Percentiles rank a stretch among this genome's conserved stretches.
These are phyloP conservation scores for Candida qinlingensis DNA, from an alignment of 805 yeast species.

Conservation along the genomic window DNA sequence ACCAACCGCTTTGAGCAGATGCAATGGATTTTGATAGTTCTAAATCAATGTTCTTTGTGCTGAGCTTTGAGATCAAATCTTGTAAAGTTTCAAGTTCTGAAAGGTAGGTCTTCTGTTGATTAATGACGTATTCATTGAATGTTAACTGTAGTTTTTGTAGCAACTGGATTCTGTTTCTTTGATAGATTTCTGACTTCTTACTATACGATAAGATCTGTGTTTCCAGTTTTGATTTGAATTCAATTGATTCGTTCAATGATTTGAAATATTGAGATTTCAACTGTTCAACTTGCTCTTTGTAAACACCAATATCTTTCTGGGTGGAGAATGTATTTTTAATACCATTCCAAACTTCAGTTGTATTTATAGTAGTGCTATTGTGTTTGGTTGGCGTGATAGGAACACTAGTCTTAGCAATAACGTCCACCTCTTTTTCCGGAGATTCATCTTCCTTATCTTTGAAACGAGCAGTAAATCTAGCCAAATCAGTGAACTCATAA, in stretches of 20 bases:
- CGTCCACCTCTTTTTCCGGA: too few relatives aligned
- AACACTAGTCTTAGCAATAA: background rate
- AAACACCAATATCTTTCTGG: constrained; percentile 3
- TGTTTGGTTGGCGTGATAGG: background rate
- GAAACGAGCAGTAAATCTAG: constrained; percentile 18
- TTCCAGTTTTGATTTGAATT: constrained; percentile 12
- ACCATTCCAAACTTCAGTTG: constrained; percentile 15
- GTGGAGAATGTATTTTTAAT: constrained; percentile 12
- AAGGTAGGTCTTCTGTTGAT: constrained; percentile 4
- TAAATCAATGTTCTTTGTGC: constrained; percentile 5
- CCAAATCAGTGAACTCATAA: constrained; percentile 25
- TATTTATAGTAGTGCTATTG: background rate
- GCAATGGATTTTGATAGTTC: constrained; percentile 9
- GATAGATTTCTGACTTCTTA: constrained; percentile 14
- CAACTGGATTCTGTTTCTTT: constrained; percentile 15
- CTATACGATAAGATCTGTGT: constrained; percentile 1
- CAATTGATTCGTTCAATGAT: constrained; percentile 2
- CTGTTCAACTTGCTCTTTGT: constrained; percentile 10
- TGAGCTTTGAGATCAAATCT: background rate
- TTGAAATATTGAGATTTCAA: constrained; percentile 8
- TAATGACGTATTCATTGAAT: constrained; percentile 9
- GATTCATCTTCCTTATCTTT: background rate
- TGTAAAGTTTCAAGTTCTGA: constrained; percentile 1
- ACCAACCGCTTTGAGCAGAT: constrained; percentile 16
- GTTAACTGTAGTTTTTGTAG: constrained; percentile 8